Evolutionary conservation across 306 rosid species (phyloP), one percentile per base, ranked within the genome.

Genomic region (Comarum palustre): DNA sequence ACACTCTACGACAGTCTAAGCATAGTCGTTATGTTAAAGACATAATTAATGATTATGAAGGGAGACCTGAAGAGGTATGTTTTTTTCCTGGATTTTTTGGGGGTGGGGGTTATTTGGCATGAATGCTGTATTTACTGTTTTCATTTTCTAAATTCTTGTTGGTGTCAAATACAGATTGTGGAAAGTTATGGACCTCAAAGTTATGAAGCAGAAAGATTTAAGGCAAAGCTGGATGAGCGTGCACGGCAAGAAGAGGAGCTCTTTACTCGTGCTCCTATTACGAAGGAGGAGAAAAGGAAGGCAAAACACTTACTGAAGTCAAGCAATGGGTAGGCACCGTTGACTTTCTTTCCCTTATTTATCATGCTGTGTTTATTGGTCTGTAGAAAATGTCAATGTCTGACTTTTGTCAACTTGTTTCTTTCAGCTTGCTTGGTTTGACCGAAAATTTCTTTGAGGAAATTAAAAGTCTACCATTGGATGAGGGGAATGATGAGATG

Each of bases 51-150:
- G 92, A 86, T 62, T 73, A 87, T 84, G 90, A 88, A 71, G 94
- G 88, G 58, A 91, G 79, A 77, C 98, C 97, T 71, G 96, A 90
- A 83, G 97, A 93, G 97, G 98, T 89, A 71, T 82, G 68, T 39
- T 68, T 31, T 47, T 47, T 16, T 48, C 25, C 80, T 17, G 42
- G 73, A 72, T 71, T 36, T 69, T 13, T 82, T 47, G 32, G 19
- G n/a, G 16, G 31, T 79, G 34, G 16, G 19, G 39, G 11, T 76
- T 68, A 60, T 55, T 41, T 59, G 50, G 32, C 75, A 38, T 66
- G 65, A 66, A 48, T 43, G 67, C 65, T 68, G 55, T 1, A 67
- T 77, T 69, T 76, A 27, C 45, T 42, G 39, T 46, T 77, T 42
- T 47, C 59, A 64, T 80, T 71, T 32, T 73, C 27, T 54, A 41